Percentiles rank a stretch among this genome's conserved stretches.
Evolutionary conservation across 495 filamentous ascomycete species (phyloP).

Genomic region (Platismatia glauca): DNA sequence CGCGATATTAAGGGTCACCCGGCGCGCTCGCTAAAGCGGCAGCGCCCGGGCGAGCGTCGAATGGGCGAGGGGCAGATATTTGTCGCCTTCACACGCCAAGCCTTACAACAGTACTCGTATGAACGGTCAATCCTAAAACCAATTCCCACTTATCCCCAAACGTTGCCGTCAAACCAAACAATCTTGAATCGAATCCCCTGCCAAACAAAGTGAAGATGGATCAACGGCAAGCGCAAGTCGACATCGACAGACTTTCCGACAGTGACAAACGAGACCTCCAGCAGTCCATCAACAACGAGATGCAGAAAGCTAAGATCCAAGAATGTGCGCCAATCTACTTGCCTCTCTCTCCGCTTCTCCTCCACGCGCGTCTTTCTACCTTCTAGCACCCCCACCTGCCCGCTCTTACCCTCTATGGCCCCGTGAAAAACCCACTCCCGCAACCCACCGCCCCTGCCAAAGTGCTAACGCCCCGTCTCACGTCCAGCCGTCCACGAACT

Average conservation of each 20-base stretch:
- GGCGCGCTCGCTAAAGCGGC: too few relatives aligned
- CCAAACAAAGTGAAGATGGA: neutral
- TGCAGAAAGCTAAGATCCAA: conserved; percentile 72
- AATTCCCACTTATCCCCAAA: neutral
- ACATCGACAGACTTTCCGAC: conserved; percentile 66
- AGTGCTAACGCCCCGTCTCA: neutral
- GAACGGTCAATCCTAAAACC: too few relatives aligned
- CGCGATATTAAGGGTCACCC: too few relatives aligned
- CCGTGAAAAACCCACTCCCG: too few relatives aligned
- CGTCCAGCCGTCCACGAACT: conserved; percentile 65
- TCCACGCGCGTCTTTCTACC: neutral
- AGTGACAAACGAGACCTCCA: conserved; percentile 81
- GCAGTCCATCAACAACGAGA: conserved; percentile 69
- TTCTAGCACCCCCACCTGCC: neutral
- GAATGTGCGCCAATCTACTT: conserved; percentile 40
- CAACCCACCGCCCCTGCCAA: neutral
- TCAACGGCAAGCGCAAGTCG: conserved; percentile 28
- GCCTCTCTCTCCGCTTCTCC: neutral
- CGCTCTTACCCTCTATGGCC: neutral
- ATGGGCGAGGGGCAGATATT: too few relatives aligned
- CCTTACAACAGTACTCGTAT: too few relatives aligned
- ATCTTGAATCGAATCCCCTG: conserved; percentile 35
- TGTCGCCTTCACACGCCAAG: too few relatives aligned
- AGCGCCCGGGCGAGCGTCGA: too few relatives aligned
- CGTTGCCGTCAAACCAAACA: neutral